Base-by-base conservation (phyloP, 352 stramenopile species). In the Phytopythium litorale region DNA sequence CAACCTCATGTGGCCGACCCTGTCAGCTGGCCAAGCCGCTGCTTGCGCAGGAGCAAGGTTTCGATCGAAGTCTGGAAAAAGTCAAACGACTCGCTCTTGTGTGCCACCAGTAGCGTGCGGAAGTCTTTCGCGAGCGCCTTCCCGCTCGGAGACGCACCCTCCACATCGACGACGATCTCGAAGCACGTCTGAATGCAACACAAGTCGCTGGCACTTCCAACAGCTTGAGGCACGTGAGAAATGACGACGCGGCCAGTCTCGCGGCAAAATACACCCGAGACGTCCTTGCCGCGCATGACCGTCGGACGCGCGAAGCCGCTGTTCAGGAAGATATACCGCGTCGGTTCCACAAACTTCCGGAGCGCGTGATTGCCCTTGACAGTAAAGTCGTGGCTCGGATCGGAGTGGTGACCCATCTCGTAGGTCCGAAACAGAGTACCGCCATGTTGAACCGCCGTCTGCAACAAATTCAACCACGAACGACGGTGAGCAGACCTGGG, bases 161-260 rank as follows among this genome's bases (percentile, higher is more conserved):
- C 21, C 11, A 49, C 25, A 3, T 58, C 53, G 3, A 46, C 53
- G n/a, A 46, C 18, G n/a, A 58, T 37, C 37, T 49, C 53, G n/a
- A 58, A 37, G 37, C 53, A 58, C n/a, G 21, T 49, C 35, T 48
- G 35, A 8, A 58, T 1, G 21, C 53, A 35, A 15, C 53, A 58
- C 53, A 58, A 23, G 35, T 21, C 11, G 9, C 19, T 16, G 21
- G 2, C 0, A 25, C 25, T 40, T 23, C 30, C 49, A 40, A 3
- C 16, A 16, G 15, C 28, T 16, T 30, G 49, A 15, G 45, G 45
- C 45, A 55, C 49, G 25, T 21, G 9, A 25, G 49, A 55, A 16
- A 46, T 33, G 19, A 58, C 53, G n/a, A 58, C 38, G 21, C 53
- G 53, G 4, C 53, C 53, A 6, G 23, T 30, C 53, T 58, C 53